A percentile compares a stretch with the other conserved stretches of the same genome.
phyloP scores from a whole-genome alignment of 2,329 filamentous ascomycete species.

The Coccinonectria pachysandricola region DNA sequence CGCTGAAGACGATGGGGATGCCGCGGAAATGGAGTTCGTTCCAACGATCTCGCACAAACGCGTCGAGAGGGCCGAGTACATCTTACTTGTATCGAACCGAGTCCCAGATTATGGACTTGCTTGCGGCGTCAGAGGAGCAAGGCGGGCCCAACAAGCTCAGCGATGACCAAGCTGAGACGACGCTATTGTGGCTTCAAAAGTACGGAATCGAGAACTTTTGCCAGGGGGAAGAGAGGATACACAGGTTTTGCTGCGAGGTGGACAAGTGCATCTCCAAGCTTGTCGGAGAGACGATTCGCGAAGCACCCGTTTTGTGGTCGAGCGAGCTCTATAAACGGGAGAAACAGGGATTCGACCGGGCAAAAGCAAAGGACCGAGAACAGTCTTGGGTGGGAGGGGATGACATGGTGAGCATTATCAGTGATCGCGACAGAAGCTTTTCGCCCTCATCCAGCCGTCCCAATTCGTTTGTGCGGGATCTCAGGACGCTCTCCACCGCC shows the following conservation, averaged over 20 bases:
- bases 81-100: conserved; percentile 71
- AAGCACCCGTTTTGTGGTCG: conserved; percentile 84
- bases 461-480: conserved; percentile 43
- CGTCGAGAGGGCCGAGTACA: conserved; percentile 37
- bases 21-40: conserved; percentile 45
- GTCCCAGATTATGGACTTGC: conserved; percentile 74
- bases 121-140: conserved; percentile 73
- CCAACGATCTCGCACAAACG: conserved; percentile 37
- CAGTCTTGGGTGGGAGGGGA: conserved; percentile 36
- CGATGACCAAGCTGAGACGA: conserved; percentile 88
- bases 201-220: conserved; percentile 87
- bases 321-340: conserved; percentile 81
- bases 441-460: conserved; percentile 33
- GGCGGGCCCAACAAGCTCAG: conserved; percentile 90
- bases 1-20: conserved; percentile 81
- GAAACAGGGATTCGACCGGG: conserved; percentile 48
- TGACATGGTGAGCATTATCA: conserved; percentile 43
- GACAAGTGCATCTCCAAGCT: conserved; percentile 78
- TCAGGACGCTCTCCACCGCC: conserved; percentile 45
- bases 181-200: conserved; percentile 69
- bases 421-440: conserved; percentile 43
- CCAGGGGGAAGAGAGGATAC: conserved; percentile 86
- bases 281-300: conserved; percentile 71
- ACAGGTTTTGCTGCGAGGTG: conserved; percentile 85
- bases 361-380: conserved; percentile 34